Base-by-base conservation (phyloP, 1,284 basidiomycete genomes). In the Heterobasidion parviporum region DNA sequence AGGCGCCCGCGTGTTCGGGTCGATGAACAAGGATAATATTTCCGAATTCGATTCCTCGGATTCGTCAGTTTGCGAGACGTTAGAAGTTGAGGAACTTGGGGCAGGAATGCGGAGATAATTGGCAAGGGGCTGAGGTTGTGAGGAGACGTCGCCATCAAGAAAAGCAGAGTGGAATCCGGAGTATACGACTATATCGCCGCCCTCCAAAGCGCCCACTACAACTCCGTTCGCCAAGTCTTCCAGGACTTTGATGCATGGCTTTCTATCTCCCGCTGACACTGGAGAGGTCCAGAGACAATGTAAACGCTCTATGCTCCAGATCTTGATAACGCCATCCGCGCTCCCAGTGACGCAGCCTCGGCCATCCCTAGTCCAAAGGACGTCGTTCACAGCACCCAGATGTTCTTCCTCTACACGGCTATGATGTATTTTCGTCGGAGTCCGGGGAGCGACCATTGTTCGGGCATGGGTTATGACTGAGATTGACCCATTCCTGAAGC, bases 401-500 rank as follows among this genome's bases (percentile, higher is more conserved):
- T 92, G 89, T 52, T 80, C 73, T 26, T 91, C 85, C 5, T 64
- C 64, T 14, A 79, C 68, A 8, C 59, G 58, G 62, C 83, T 85
- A 56, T 74, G 70, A 33, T 73, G 65, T 55, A 82, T 68, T 51
- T 73, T 78, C 26, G 76, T 74, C 5, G 74, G 72, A 15, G 75
- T 72, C 47, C 80, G 74, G 20, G 68, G 67, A 16, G 70, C 65
- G 50, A 87, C 83, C 77, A 87, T 83, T 16, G 79, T 79, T 43
- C 76, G 77, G 15, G 71, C 71, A 1, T 81, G 80, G 6, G 73
- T 75, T 33, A 85, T 83, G 34, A 90, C 72, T 0, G 82, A 77
- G 8, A 94, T 76, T 56, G 83, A 80, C 44, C 92, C 92, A 47
- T 77, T 81, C 36, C 76, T 73, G 63, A 83, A 87, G 1, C 90